Percentiles rank a stretch among this genome's conserved stretches.
These are phyloP conservation scores for Yamagishiella unicocca DNA, from an alignment of 139 green algal genomes.

Conservation along the genomic window DNA sequence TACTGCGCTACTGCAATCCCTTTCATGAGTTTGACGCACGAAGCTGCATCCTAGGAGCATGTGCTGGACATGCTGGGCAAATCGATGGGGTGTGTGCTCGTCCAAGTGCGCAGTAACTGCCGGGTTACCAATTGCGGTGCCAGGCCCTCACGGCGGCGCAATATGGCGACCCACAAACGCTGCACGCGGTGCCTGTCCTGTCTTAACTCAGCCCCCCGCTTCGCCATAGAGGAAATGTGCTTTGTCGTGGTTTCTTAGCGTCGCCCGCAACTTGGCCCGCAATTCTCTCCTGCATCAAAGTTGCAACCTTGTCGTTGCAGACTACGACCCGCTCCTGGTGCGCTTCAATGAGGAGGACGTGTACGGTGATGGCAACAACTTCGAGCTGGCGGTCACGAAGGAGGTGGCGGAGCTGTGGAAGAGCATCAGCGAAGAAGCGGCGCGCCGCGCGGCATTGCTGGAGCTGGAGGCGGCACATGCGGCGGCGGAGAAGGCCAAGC, in stretches of 20 bases:
- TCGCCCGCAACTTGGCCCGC: too few relatives aligned
- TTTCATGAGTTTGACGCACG: too few relatives aligned
- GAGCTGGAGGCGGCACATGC: conserved; percentile 50
- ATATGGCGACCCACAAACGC: not conserved
- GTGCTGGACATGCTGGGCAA: too few relatives aligned
- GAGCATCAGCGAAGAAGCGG: conserved; percentile 47
- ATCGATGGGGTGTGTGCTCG: too few relatives aligned
- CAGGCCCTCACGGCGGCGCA: too few relatives aligned
- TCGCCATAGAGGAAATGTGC: too few relatives aligned
- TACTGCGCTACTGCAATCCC: too few relatives aligned
- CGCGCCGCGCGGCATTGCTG: conserved; percentile 34
- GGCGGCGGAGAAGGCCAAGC: conserved; percentile 55
- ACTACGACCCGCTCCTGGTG: conserved; percentile 77
- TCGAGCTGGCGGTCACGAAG: conserved; percentile 62
- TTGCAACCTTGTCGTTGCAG: conserved; percentile 21
- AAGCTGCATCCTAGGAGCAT: too few relatives aligned
- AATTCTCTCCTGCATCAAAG: not conserved
- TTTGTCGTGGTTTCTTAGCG: too few relatives aligned
- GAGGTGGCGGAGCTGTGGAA: conserved; percentile 46
- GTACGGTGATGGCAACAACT: conserved; percentile 91
- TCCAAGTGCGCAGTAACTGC: too few relatives aligned
- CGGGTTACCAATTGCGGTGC: too few relatives aligned
- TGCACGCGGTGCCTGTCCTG: not conserved
- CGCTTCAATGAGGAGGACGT: conserved; percentile 81
- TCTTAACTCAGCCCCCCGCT: too few relatives aligned